These are phyloP conservation scores for Tylopilus plumbeoviolaceoides DNA, from an alignment of 768 basidiomycete species.

Conservation along the genomic window DNA sequence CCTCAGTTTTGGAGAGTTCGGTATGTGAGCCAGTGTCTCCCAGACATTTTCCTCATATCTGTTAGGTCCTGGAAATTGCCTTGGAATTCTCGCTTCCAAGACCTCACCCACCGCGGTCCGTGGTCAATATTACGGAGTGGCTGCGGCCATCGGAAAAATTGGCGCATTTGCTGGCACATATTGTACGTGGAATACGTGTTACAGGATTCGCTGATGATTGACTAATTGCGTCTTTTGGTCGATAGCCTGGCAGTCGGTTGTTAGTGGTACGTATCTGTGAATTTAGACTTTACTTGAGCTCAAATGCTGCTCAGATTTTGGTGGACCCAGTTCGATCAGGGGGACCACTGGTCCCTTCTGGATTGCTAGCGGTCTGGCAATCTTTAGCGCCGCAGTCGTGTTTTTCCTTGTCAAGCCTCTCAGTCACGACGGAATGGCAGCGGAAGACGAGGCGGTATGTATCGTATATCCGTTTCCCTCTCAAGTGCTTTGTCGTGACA, in stretches of 20 bases:
- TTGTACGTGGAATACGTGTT: slow-evolving; percentile 42
- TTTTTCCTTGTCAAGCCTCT: slow-evolving; percentile 73
- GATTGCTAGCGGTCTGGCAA: slow-evolving; percentile 80
- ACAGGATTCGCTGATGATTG: background rate
- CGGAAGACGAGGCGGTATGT: slow-evolving; percentile 65
- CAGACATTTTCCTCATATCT: background rate
- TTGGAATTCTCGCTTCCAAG: slow-evolving; percentile 85
- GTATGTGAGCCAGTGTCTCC: slow-evolving; percentile 30
- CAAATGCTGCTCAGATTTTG: slow-evolving; percentile 45
- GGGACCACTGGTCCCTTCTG: slow-evolving; percentile 87
- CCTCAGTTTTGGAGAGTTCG: slow-evolving; percentile 83
- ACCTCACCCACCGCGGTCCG: slow-evolving; percentile 80
- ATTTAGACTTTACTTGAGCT: background rate
- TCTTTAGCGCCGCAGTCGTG: slow-evolving; percentile 72
- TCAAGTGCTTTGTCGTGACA: slow-evolving; percentile 1
- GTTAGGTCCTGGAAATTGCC: slow-evolving; percentile 75
- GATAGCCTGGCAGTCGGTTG: slow-evolving; percentile 63
- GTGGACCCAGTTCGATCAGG: slow-evolving; percentile 44
- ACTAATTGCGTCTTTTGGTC: slow-evolving; percentile 1
- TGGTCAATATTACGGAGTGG: slow-evolving; percentile 82
- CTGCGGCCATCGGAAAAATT: slow-evolving; percentile 82
- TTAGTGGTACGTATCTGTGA: slow-evolving; percentile 42
- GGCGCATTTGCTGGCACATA: slow-evolving; percentile 84
- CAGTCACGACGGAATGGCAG: slow-evolving; percentile 70
- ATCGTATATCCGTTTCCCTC: background rate